A percentile compares a stretch with the other conserved stretches of the same genome.
These are phyloP conservation scores for Hortaea sp. DNA, from an alignment of 2,329 filamentous ascomycete species.

Conservation along the genomic window DNA sequence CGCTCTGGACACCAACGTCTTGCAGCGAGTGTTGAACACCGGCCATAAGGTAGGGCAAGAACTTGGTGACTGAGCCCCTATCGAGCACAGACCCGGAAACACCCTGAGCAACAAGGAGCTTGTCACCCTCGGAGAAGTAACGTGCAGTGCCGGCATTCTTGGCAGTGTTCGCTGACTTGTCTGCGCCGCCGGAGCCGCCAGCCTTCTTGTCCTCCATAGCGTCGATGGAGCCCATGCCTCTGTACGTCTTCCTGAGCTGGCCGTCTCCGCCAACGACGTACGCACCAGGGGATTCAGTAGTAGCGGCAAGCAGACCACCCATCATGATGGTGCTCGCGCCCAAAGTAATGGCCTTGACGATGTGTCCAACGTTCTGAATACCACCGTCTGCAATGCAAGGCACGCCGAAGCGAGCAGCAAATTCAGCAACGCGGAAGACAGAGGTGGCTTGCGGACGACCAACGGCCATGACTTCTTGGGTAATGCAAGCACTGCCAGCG, in stretches of 20 bases:
- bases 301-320: conserved; percentile 93
- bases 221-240: conserved; percentile 97
- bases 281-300: conserved; percentile 91
- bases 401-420: conserved; percentile 87
- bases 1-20: conserved; percentile 79
- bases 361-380: conserved; percentile 97
- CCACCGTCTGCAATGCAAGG: conserved; percentile 97
- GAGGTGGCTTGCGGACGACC: conserved; percentile 91
- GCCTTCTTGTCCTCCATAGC: conserved; percentile 99
- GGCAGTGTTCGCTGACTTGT: conserved; percentile 72
- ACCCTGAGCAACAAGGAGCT: conserved; percentile 89
- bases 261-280: conserved; percentile 95
- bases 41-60: conserved; percentile 88
- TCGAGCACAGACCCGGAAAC: conserved; percentile 80
- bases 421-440: conserved; percentile 79
- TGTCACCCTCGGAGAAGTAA: conserved; percentile 96
- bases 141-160: conserved; percentile 95
- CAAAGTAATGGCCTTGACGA: conserved; percentile 93
- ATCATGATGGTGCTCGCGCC: conserved; percentile 98
- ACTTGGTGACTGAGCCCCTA: conserved; percentile 71
- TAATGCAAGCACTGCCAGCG: conserved; percentile 95
- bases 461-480: conserved; percentile 98
- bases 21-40: conserved; percentile 97
- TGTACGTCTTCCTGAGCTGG: conserved; percentile 97
- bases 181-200: conserved; percentile 53